Conservation (phyloP, 2,329 filamentous ascomycete genomes). For the Sarocladium kiliense region DNA sequence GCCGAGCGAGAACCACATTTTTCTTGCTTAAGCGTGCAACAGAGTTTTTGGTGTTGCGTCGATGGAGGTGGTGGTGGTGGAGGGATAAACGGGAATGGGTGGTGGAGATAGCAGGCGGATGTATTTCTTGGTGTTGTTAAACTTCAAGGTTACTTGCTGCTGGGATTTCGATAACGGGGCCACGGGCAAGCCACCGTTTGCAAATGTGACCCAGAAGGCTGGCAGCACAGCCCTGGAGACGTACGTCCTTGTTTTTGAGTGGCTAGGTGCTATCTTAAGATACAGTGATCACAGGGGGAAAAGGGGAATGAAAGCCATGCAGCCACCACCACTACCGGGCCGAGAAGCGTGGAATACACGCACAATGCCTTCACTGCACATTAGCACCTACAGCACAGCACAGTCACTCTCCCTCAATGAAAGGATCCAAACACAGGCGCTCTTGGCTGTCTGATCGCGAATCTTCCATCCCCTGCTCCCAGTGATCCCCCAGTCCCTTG, state of each 20-base stretch:
- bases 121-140: not conserved
- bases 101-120: not conserved
- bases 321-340: not conserved
- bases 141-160: not conserved
- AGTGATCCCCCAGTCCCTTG: too few species aligned
- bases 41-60: not conserved
- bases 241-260: not conserved
- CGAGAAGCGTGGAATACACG: not conserved
- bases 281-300: too few species aligned
- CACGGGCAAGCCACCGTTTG: not conserved
- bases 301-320: too few species aligned
- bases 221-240: not conserved
- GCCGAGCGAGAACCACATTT: constrained; percentile 4
- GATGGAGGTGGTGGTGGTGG: not conserved
- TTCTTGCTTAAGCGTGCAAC: not conserved
- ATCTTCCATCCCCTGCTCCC: not conserved
- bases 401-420: too few species aligned
- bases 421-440: too few species aligned
- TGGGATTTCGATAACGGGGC: not conserved
- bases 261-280: too few species aligned
- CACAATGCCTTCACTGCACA: too few species aligned
- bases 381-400: too few species aligned
- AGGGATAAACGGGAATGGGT: not conserved
- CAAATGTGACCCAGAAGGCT: not conserved
- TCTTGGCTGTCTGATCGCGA: constrained; percentile 2